Base-by-base conservation (phyloP, 768 basidiomycete genomes). In the Pisolithus sp. region DNA sequence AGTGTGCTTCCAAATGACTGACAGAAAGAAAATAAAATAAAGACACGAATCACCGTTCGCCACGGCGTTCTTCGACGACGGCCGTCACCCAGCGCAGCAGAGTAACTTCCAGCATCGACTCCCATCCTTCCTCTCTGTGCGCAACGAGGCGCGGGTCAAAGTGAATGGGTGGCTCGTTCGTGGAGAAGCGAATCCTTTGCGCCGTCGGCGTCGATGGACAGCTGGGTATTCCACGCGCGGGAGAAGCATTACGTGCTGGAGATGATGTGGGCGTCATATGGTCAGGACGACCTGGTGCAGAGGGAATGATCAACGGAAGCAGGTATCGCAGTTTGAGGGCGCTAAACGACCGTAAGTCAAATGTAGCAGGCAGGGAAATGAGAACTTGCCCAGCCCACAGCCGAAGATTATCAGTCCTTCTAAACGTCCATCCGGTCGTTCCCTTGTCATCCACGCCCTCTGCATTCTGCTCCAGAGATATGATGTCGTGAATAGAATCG, bases 241-340 rank as follows among this genome's bases (percentile, higher is more conserved):
- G 63, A 8, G 59, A 58, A 15, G 13, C 34, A 34, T 34, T 34
- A 15, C 34, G 34, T 5, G 34, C 34, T 20, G 59, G 51, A 24
- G 59, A 57, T 17, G 58, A 53, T 28, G 63, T 52, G 28, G 64
- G 60, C 43, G 64, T 53, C 21, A 55, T 60, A 54, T 62, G 59
- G 17, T 61, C 61, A 54, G 60, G 54, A 53, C 64, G 61, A n/a
- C 61, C 55, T 1, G 68, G 62, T 30, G 73, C 67, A 4, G 74
- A 69, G 2, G 83, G 83, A 4, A 77, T 68, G 41, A 79, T 71
- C 31, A 94, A 76, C 5, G 86, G 83, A 17, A 93, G 72, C 53
- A 83, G 72, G 59, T 93, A 94, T 18, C 92, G 83, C 24, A 93
- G 71, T 60, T 89, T 92, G 55, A 94, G 71, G 0, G 92, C 91